Percentiles rank a stretch among this genome's conserved stretches.
phyloP scores from a whole-genome alignment of 1,139 yeast genomes.

The Diutina catenulata region DNA sequence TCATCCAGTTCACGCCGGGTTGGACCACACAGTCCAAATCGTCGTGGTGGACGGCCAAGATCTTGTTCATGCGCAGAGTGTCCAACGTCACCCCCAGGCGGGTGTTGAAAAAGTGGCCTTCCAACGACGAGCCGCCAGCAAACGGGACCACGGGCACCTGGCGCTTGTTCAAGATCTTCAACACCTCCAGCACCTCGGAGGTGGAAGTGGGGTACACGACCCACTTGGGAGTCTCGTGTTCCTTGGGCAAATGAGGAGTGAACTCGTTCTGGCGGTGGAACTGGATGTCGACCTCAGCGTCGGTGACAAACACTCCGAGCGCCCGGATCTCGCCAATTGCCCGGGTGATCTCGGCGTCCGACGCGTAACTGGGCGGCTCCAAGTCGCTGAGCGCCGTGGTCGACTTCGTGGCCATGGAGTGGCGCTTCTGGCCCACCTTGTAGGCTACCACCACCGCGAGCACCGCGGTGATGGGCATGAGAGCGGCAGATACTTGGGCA shows the following conservation, averaged over 20 bases:
- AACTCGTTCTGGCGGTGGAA: slow-evolving; percentile 29
- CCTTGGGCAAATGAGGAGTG: slow-evolving; percentile 28
- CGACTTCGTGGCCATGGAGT: background rate
- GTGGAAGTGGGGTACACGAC: slow-evolving; percentile 54
- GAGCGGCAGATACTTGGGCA: background rate
- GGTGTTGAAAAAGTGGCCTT: slow-evolving; percentile 71
- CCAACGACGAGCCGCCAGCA: slow-evolving; percentile 73
- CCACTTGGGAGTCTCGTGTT: slow-evolving; percentile 39
- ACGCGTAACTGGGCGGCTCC: background rate
- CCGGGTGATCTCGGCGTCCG: background rate
- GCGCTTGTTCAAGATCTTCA: slow-evolving; percentile 48
- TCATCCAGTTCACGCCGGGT: slow-evolving; percentile 39
- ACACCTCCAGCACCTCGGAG: slow-evolving; percentile 49
- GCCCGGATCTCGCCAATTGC: background rate
- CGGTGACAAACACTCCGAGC: slow-evolving; percentile 16
- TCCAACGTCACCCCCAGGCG: slow-evolving; percentile 44
- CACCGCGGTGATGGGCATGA: background rate
- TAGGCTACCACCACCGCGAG: background rate
- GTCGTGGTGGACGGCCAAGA: slow-evolving; percentile 34
- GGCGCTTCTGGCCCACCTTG: background rate
- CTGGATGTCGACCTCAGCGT: slow-evolving; percentile 19
- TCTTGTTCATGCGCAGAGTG: slow-evolving; percentile 19
- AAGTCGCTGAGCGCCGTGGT: background rate
- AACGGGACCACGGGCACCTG: slow-evolving; percentile 63
- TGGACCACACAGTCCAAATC: slow-evolving; percentile 35